A percentile compares a stretch with the other conserved stretches of the same genome.
Conservation (phyloP, 192 early-diverging fungal species). For the Backusella westeae region DNA sequence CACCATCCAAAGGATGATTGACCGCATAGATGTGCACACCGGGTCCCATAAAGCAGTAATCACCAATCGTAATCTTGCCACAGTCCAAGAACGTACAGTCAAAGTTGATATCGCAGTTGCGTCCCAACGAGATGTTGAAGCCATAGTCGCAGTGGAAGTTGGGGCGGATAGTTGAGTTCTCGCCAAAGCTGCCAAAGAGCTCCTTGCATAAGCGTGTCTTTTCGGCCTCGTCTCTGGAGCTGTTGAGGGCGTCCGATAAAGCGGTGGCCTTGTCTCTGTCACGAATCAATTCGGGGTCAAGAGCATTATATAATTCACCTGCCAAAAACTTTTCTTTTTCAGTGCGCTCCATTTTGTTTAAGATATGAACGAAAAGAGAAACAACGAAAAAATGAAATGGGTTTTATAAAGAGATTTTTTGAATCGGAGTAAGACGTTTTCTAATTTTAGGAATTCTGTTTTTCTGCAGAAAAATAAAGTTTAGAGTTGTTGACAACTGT, state of each 20-base stretch:
- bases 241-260: conserved; percentile 36
- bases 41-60: conserved; percentile 73
- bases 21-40: conserved; percentile 75
- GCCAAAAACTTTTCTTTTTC: conserved; percentile 66
- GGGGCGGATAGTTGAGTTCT: conserved; percentile 58
- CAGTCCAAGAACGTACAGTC: conserved; percentile 76
- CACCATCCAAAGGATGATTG: conserved; percentile 68
- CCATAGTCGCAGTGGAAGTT: conserved; percentile 81
- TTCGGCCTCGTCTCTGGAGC: conserved; percentile 31
- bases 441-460: too few relatives aligned
- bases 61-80: conserved; percentile 69
- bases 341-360: conserved; percentile 11
- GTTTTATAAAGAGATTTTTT: neutral
- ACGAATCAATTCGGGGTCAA: conserved; percentile 50
- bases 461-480: too few relatives aligned
- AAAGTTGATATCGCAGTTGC: conserved; percentile 76
- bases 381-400: neutral
- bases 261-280: conserved; percentile 28
- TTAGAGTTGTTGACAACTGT: too few relatives aligned
- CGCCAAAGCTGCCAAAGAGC: conserved; percentile 58
- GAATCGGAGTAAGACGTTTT: neutral
- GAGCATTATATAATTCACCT: conserved; percentile 55
- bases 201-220: conserved; percentile 33
- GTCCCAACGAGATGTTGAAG: conserved; percentile 72
- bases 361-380: neutral